Evolutionary conservation across 2,329 filamentous ascomycete species (phyloP), one percentile per base, ranked within the genome.

Genomic region (Ustilaginoidea virens): DNA sequence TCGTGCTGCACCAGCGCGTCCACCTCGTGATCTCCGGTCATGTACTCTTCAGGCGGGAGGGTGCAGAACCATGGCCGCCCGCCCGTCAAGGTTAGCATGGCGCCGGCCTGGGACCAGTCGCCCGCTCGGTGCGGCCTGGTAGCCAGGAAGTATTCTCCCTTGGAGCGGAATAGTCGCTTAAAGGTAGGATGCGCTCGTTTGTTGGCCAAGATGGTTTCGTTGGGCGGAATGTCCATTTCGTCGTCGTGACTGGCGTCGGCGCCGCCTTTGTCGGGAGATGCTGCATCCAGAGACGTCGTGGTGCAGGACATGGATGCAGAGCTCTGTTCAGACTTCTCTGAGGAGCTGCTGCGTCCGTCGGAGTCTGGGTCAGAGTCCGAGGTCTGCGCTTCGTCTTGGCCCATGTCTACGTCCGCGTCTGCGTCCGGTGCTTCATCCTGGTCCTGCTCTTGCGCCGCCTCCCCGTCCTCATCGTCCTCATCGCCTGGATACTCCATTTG

Each of bases 21-120:
- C 1, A 65, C 58, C n/a, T 58, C 47, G 0, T 49, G 45, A 30
- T 69, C 54, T 27, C 63, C 53, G 0, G 65, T 65, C 2, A 34
- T 54, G 43, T 63, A 67, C 3, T 63, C 56, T 16, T 59, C 56
- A 3, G 67, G 59, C 0, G 63, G 55, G 0, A 77, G 47, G 6
- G 69, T 69, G 35, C 66, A 69, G 46, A 77, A 77, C 63, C 74
- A 68, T 0, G 53, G 45, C 1, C 57, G 58, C 2, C 69, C 68
- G 8, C 67, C 68, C 0, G 58, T 57, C 28, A 75, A 46, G 1
- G 69, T 74, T 16, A 77, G 55, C 64, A 76, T 76, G 9, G 66
- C 69, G 2, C 72, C 71, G 0, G 71, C 70, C 31, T 74, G 70
- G 0, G 67, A 73, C 71, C 70, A 76, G 25, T 70, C 66, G 25